Conservation (phyloP, 148 eudicot genomes). For the Salicornia ramosissima region DNA sequence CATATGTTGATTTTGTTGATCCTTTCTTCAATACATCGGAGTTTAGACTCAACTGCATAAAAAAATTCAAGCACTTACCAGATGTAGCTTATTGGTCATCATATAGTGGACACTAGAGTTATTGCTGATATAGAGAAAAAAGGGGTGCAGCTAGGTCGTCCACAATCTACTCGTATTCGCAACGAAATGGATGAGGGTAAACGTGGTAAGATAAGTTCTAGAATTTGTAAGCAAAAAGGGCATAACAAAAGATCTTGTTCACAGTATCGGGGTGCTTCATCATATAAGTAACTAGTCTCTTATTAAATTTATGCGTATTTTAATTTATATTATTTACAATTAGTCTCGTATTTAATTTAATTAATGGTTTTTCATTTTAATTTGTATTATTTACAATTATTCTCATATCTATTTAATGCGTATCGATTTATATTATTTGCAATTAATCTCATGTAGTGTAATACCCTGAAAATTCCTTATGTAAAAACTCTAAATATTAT, state of each 20-base stretch:
- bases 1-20: neutral
- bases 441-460: no score
- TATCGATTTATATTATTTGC: no score
- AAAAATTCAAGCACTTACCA: neutral
- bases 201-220: neutral
- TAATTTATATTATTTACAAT: no score
- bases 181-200: neutral
- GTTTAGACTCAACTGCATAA: neutral
- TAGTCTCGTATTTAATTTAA: no score
- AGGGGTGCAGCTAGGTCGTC: neutral
- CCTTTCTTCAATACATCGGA: neutral
- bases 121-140: neutral
- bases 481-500: no score
- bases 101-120: neutral
- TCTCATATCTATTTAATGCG: no score
- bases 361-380: no score
- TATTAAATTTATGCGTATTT: no score
- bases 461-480: no score
- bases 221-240: neutral
- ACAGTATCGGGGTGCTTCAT: neutral
- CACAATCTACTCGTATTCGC: neutral
- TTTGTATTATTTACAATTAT: no score
- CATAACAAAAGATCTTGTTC: neutral
- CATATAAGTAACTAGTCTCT: neutral
- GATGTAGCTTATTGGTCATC: neutral